These are phyloP conservation scores for Tremella yokohamensis DNA, from an alignment of 768 basidiomycete species.

Conservation along the genomic window DNA sequence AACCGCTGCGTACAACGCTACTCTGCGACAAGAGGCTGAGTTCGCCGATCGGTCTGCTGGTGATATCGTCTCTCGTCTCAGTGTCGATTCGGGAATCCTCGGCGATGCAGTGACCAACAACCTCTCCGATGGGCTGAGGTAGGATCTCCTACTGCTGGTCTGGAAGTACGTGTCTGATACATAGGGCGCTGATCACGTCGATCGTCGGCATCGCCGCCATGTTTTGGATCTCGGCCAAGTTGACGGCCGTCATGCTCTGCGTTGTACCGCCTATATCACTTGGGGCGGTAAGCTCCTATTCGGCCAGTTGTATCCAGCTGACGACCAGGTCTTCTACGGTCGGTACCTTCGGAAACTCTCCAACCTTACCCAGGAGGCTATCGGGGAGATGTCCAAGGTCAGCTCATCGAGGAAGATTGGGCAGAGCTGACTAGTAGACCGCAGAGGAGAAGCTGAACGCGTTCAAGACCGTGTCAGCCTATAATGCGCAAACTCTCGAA, in stretches of 20 bases:
- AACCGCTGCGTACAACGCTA: constrained; percentile 75
- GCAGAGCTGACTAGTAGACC: constrained; percentile 55
- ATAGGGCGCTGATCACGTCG: constrained; percentile 83
- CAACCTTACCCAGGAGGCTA: constrained; percentile 85
- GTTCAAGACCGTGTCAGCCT: constrained; percentile 65
- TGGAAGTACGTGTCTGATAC: not conserved
- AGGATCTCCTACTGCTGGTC: constrained; percentile 12
- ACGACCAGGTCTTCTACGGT: constrained; percentile 80
- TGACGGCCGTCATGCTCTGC: constrained; percentile 87
- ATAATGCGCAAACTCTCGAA: constrained; percentile 62
- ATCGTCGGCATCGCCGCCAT: constrained; percentile 92
- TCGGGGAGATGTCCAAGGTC: constrained; percentile 88
- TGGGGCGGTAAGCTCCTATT: constrained; percentile 39
- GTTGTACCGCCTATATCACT: constrained; percentile 69
- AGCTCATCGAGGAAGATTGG: constrained; percentile 3
- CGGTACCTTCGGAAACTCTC: constrained; percentile 88
- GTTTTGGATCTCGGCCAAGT: constrained; percentile 74
- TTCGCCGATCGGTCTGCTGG: constrained; percentile 89
- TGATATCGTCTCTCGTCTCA: constrained; percentile 85
- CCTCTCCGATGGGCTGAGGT: constrained; percentile 56
- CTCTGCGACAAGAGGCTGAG: constrained; percentile 84
- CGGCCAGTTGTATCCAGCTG: not conserved
- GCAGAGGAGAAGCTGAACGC: constrained; percentile 92
- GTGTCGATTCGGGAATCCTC: constrained; percentile 86
- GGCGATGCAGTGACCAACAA: constrained; percentile 62